Percentiles rank a stretch among this genome's conserved stretches.
Evolutionary conservation across 179 eudicot species (phyloP).

Genomic region (Actinidia polygama): DNA sequence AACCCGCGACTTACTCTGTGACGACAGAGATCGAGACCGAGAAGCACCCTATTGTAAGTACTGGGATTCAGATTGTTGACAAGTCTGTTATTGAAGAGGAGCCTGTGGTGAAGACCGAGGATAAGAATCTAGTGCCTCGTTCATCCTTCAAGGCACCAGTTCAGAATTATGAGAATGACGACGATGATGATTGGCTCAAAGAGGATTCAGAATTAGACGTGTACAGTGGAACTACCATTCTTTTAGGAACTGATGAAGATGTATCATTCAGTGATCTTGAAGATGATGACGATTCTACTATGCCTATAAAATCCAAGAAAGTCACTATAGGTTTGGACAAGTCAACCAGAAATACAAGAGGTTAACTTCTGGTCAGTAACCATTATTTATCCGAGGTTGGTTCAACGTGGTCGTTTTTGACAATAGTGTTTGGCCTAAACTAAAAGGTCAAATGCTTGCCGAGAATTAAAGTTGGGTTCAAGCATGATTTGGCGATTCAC

Average conservation of each 20-base stretch:
- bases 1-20: slow-evolving; percentile 40
- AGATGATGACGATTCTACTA: slow-evolving; percentile 71
- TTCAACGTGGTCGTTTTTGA: background rate
- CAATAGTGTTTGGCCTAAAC: background rate
- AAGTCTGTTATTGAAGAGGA: slow-evolving; percentile 59
- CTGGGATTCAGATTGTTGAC: slow-evolving; percentile 49
- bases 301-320: slow-evolving; percentile 48
- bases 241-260: slow-evolving; percentile 64
- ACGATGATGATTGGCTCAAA: slow-evolving; percentile 83
- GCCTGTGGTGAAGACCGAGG: slow-evolving; percentile 29
- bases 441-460: background rate
- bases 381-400: background rate
- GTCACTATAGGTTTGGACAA: slow-evolving; percentile 21
- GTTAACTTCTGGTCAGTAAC: background rate
- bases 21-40: slow-evolving; percentile 52
- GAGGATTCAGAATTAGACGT: slow-evolving; percentile 60
- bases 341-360: slow-evolving; percentile 18
- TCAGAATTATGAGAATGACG: slow-evolving; percentile 55
- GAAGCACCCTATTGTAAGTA: slow-evolving; percentile 42
- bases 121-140: slow-evolving; percentile 32
- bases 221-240: slow-evolving; percentile 37
- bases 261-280: slow-evolving; percentile 94
- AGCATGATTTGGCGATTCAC: background rate
- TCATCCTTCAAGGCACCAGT: slow-evolving; percentile 33
- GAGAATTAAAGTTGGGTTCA: too few species aligned